Evolutionary conservation across 2,329 filamentous ascomycete genomes (phyloP), one percentile per base, ranked within the genome.

Genomic region (Cercospora zeina): DNA sequence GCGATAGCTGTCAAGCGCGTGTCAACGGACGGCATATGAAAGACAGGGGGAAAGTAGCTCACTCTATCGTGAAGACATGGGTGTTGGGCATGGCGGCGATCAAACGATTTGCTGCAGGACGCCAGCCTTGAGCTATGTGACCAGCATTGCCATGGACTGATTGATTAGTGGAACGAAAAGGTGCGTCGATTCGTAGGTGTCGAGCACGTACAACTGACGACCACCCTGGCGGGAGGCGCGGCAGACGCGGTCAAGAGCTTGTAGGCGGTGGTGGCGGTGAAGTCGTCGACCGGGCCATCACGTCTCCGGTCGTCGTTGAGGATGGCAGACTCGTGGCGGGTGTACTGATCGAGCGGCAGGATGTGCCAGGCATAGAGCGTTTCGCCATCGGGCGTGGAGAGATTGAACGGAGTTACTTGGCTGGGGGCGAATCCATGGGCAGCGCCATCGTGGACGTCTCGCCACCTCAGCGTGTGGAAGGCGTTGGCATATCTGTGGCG

Each of bases 341-440:
- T 80, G 74, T 96, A 96, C 0, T 91, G 79, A 56, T 88, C 86
- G 6, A 96, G 77, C 0, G 93, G 93, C 54, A 97, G 79, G 59
- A 97, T 83, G 72, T 97, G 93, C 93, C 93, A 97, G 27, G 89
- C 90, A 72, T 95, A 96, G 16, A 97, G 78, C 1, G 80, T 85
- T 75, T 93, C 88, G 39, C 87, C 85, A 74, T 97, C 93, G 1
- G 85, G 80, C 0, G 91, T 95, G 3, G 77, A 78, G 37, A 97
- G 77, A 53, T 85, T 86, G 74, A 97, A 97, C 0, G 93, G 90
- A 5, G 91, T 92, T 2, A 96, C 89, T 77, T 97, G 93, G 69
- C 92, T 91, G 72, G 86, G 89, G 58, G 90, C 86, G 75, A 96
- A 97, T 0, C 93, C 93, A 82, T 91, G 96, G 1, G 83, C 39